Conservation (phyloP, 805 yeast genomes). For the Teunomyces tritomae region DNA sequence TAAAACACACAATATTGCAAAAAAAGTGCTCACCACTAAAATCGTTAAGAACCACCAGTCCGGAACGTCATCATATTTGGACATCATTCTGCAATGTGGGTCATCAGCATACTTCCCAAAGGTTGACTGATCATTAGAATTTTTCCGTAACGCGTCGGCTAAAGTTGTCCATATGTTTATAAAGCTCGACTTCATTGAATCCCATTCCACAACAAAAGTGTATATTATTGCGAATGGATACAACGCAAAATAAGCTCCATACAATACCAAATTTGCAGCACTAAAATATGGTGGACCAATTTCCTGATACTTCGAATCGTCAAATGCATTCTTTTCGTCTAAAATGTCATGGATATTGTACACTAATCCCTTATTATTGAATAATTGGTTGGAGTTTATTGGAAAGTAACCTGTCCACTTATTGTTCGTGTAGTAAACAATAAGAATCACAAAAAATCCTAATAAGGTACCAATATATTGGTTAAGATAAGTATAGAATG, state of each 20-base stretch:
- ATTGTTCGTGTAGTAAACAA: constrained; percentile 45
- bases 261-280: constrained; percentile 58
- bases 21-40: constrained; percentile 14
- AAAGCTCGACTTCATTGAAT: constrained; percentile 38
- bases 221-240: constrained; percentile 57
- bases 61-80: constrained; percentile 22
- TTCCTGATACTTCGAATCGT: constrained; percentile 43
- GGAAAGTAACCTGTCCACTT: constrained; percentile 52
- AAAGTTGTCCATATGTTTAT: constrained; percentile 31
- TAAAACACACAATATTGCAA: constrained; percentile 28
- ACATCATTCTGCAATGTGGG: constrained; percentile 26
- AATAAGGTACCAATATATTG: constrained; percentile 36
- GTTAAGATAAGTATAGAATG: constrained; percentile 42
- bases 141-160: constrained; percentile 19
- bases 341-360: constrained; percentile 49
- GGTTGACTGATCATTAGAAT: background rate
- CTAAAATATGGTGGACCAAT: constrained; percentile 67
- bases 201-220: constrained; percentile 46
- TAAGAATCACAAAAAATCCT: constrained; percentile 31
- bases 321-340: constrained; percentile 42
- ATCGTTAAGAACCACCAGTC: constrained; percentile 20
- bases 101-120: constrained; percentile 9
- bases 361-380: constrained; percentile 48
- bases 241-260: constrained; percentile 55
- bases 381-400: constrained; percentile 50